Base-by-base conservation (phyloP, 371 early-diverging fungal species). In the Saksenaea oblongispora region DNA sequence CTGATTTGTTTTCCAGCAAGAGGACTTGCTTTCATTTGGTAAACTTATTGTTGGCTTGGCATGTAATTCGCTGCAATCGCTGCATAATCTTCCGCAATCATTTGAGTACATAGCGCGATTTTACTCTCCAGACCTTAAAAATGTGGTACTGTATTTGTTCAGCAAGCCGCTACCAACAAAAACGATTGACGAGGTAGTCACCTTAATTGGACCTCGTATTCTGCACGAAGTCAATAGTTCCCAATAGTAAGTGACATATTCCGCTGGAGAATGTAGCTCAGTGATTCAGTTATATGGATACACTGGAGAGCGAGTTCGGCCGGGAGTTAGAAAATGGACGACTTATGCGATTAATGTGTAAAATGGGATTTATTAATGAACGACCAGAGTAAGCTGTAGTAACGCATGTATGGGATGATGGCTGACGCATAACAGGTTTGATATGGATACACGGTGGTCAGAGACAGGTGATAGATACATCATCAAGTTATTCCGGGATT, bases 401-500 rank as follows among this genome's bases (percentile, higher is more conserved):
- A 13, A n/a, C 47, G 22, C 35, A 36, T 55, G 18, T 15, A 58
- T 60, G 54, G 14, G 3, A 56, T 31, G 9, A 5, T 37, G 2
- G 31, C 31, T 31, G 31, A 31, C 31, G 31, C 31, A 31, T 31
- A 7, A 31, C 71, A 91, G 90, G 62, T 93, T 91, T 69, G 91
- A 90, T 44, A 83, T 89, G 79, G 97, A 96, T 73, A 89, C 93
- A 4, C 85, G 89, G 54, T 98, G 98, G 98, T 89, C 96, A 8
- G 98, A 98, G 73, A 95, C 96, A 0, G 98, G 98, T 8, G 97
- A 97, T 73, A 78, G 95, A 36, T 98, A 98, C 72, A 85, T 97
- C 54, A 89, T 97, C 61, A 96, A 95, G 73, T 82, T 98, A 28
- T 97, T 98, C 70, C 85, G 97, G 59, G 98, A 98, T 71, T 96